Evolutionary conservation across 2,329 filamentous ascomycete genomes (phyloP), one percentile per base, ranked within the genome.

Genomic region (Capronia epimyces): DNA sequence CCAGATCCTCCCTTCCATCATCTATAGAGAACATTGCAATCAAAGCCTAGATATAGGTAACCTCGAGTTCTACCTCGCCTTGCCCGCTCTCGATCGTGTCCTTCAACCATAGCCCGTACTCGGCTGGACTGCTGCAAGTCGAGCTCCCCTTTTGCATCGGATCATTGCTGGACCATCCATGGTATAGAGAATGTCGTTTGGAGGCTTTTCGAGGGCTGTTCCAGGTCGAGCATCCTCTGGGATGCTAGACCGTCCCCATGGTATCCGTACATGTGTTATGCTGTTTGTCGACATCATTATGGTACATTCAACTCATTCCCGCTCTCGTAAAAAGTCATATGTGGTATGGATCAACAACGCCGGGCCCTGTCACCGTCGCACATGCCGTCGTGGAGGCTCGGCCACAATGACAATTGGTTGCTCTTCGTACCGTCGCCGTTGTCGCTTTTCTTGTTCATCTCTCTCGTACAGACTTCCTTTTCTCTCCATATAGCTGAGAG

Each of bases 131-230:
- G 54, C 37, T 57, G 43, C 57, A 42, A 57, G 57, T 55, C 57
- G 57, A 34, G 57, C 54, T 57, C 52, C 24, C 57, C 54, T 53
- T 56, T 54, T 15, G 39, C 20, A 44, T 50, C 32, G 52, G 51
- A 47, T 59, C 52, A 49, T 49, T 39, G 54, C 57, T 43, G 50
- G 57, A 57, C 57, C 57, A 50, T 57, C 55, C 57, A 53, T n/a
- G n/a, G 52, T 44, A 43, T 22, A 10, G 44, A 25, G 45, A 20
- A 25, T 43, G 40, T 52, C 42, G 46, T 49, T 57, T 52, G 20
- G 27, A 37, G 45, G 46, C 46, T 51, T 52, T 46, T 40, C 24
- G 20, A 8, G 16, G 25, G 37, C 47, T 40, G 49, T 37, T 47
- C 25, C 43, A 51, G 40, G 44, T 44, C 50, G 36, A 49, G 27